Evolutionary conservation across 306 rosid genomes (phyloP), one percentile per base, ranked within the genome.

Genomic region (Vigna reflexopilosa): DNA sequence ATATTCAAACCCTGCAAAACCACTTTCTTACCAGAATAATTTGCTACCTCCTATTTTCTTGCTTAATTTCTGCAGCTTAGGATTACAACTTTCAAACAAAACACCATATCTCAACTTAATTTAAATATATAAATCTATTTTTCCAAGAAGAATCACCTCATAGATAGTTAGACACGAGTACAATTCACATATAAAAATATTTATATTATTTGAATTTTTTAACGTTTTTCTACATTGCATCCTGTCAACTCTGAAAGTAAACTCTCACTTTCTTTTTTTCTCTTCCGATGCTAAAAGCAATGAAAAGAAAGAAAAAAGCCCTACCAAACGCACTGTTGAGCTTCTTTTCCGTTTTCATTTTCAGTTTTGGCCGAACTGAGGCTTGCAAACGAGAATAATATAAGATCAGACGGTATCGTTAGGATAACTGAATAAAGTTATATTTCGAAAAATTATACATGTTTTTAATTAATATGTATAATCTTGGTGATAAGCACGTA

Each of bases 1-100:
- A 70, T 15, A 70, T 78, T 78, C 82, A 78, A 78, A 68, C 61
- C 69, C n/a, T 66, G 45, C 17, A 30, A 28, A 66, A 40, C 73
- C 48, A 65, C 44, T 74, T 28, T 52, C 47, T 68, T 7, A 67
- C 68, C 81, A 44, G 26, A 55, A 67, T 42, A n/a, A 7, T 56
- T 44, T 77, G 62, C 40, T 56, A 59, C 5, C 69, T 16, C 24
- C 11, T 40, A 30, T 47, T 76, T 26, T 67, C 24, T 12, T 20
- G n/a, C 4, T 49, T 62, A 16, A 22, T 30, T 26, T 75, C 11
- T 57, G 67, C n/a, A 51, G 17, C 10, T 9, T 14, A 63, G 14
- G 57, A 73, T 24, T 44, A 3, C 3, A 73, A 36, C 36, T 19
- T 3, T 34, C 20, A 16, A 45, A 45, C 56, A 57, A 7, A 24